Conservation (phyloP, 148 eudicot species). For the Talinum fruticosum region DNA sequence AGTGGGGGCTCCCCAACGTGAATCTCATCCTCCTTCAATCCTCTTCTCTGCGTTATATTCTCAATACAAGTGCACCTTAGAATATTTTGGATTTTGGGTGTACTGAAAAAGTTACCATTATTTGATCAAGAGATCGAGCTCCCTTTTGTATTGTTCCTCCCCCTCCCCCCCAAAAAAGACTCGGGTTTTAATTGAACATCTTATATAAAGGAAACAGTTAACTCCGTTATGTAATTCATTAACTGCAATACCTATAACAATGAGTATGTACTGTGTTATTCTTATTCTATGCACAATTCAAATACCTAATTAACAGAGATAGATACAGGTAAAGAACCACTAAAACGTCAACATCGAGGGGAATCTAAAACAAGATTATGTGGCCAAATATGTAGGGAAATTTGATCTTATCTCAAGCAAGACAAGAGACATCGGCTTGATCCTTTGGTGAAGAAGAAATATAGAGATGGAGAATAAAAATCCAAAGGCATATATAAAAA, state of each 20-base stretch:
- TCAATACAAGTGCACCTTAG: slow-evolving; percentile 22
- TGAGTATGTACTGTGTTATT: no score
- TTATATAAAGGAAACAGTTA: no score
- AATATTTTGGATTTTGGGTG: slow-evolving; percentile 18
- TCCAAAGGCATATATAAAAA: background rate
- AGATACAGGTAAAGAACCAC: background rate
- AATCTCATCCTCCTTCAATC: slow-evolving; percentile 14
- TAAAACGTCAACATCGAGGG: slow-evolving; percentile 8
- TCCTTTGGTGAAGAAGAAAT: background rate
- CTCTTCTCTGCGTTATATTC: slow-evolving; percentile 9
- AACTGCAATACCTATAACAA: no score
- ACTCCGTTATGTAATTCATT: no score
- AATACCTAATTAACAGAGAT: background rate
- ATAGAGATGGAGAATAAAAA: background rate
- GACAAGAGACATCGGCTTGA: background rate
- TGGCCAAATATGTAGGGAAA: slow-evolving; percentile 1
- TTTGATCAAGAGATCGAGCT: background rate
- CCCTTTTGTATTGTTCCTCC: background rate
- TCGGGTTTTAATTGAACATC: no score
- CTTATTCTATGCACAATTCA: background rate
- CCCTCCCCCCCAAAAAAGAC: background rate
- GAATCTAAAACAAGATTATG: slow-evolving; percentile 15
- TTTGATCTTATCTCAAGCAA: slow-evolving; percentile 14
- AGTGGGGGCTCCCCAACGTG: slow-evolving; percentile 16
- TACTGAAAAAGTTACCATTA: slow-evolving; percentile 16